Evolutionary conservation across 495 filamentous ascomycete species (phyloP).

Genomic region (Lindgomyces ingoldianus): DNA sequence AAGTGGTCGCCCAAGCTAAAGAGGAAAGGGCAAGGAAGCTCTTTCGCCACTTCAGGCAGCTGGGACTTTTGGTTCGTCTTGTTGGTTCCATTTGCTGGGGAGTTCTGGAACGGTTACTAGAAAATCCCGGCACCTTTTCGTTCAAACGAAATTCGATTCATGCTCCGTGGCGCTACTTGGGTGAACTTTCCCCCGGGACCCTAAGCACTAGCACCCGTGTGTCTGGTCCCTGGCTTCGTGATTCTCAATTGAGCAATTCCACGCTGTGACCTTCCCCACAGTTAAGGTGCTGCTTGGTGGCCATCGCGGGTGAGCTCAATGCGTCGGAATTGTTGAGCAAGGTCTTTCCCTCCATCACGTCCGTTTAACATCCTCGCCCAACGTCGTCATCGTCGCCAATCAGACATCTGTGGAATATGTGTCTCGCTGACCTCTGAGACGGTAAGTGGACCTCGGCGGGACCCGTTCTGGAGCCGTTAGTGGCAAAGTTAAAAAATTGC

Average conservation of each 20-base stretch:
- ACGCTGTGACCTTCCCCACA: neutral
- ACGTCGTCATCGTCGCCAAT: neutral
- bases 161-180: conserved; percentile 6
- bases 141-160: conserved; percentile 26
- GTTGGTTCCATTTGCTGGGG: conserved; percentile 5
- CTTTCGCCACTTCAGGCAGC: neutral
- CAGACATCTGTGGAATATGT: neutral
- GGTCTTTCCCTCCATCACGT: conserved; percentile 10
- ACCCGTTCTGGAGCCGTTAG: conserved; percentile 23
- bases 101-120: neutral
- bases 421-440: conserved; percentile 9
- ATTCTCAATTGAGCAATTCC: neutral
- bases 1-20: conserved; percentile 14
- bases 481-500: conserved; percentile 6
- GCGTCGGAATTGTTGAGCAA: neutral
- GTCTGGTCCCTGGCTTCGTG: conserved; percentile 19
- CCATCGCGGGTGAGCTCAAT: neutral
- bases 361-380: neutral
- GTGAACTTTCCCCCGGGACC: conserved; percentile 1
- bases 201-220: conserved; percentile 13
- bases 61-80: neutral
- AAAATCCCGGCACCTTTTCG: conserved; percentile 1
- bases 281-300: neutral
- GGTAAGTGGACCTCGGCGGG: conserved; percentile 24
- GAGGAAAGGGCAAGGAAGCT: neutral